Conservation (phyloP, 108 stramenopile species). For the Nitzschia putrida region DNA sequence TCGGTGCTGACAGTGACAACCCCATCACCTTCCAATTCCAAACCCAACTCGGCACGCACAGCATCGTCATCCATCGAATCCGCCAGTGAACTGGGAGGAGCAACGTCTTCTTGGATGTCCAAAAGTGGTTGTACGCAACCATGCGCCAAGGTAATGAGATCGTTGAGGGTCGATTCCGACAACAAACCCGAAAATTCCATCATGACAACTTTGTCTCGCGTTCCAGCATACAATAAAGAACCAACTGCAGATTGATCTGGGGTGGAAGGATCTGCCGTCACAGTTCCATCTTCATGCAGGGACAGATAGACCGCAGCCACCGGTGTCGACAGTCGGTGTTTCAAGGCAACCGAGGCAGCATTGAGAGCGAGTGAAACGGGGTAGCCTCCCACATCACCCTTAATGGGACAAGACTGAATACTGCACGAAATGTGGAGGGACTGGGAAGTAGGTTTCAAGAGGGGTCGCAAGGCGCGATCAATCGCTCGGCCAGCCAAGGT, state of each 20-base stretch:
- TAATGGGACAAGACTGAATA: slow-evolving; percentile 43
- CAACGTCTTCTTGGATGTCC: slow-evolving; percentile 40
- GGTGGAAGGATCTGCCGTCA: slow-evolving; percentile 37
- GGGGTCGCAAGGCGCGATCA: slow-evolving; percentile 66
- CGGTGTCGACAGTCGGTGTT: slow-evolving; percentile 55
- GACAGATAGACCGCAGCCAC: slow-evolving; percentile 60
- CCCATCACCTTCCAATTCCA: slow-evolving; percentile 10
- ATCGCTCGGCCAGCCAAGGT: slow-evolving; percentile 57
- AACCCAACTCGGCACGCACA: slow-evolving; percentile 40
- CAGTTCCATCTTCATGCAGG: slow-evolving; percentile 39
- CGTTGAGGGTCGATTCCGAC: slow-evolving; percentile 33
- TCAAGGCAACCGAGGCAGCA: slow-evolving; percentile 75
- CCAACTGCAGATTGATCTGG: not conserved
- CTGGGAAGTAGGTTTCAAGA: slow-evolving; percentile 29
- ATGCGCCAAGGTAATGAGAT: slow-evolving; percentile 53
- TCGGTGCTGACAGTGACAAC: not conserved
- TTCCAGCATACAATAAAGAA: slow-evolving; percentile 66
- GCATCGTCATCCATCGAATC: slow-evolving; percentile 35
- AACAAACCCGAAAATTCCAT: slow-evolving; percentile 55
- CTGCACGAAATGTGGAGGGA: slow-evolving; percentile 53
- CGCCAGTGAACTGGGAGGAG: not conserved
- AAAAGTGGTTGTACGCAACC: slow-evolving; percentile 50
- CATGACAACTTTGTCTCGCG: slow-evolving; percentile 50
- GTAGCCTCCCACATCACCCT: slow-evolving; percentile 40
- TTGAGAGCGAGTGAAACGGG: slow-evolving; percentile 75